Evolutionary conservation across 441 rosid genomes (phyloP), one percentile per base, ranked within the genome.

Genomic region (Populus hybrid): DNA sequence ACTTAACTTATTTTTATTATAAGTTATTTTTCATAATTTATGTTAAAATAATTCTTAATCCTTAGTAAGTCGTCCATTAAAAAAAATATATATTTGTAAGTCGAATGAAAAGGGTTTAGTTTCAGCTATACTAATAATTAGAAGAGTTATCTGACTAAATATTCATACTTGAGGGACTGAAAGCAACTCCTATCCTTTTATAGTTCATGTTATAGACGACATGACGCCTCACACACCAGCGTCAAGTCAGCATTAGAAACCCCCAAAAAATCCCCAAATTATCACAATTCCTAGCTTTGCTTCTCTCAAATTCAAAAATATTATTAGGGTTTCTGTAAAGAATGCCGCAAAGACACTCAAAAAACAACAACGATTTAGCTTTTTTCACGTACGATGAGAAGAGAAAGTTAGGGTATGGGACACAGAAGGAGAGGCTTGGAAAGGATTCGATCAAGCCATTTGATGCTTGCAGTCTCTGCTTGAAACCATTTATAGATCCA

Each of bases 371-470:
- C 70, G 98, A 94, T 79, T 86, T 92, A 77, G 95, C 98, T 10
- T 94, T 87, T 86, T 94, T 91, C 90, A 94, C 98, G 9, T 92
- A 94, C 87, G 96, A 92, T 70, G 97, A 94, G 95, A 94, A 94
- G 90, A 81, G 86, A 72, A 91, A 92, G 87, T 88, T 94, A 66
- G 96, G 97, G 10, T 94, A 92, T 40, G 97, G 97, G 24, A 94
- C 98, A 38, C 98, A 94, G 84, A 91, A 72, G 86, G 98, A 94
- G 91, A 77, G 98, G 78, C 91, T 94, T 6, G 97, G 98, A 9
- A 92, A 81, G 84, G 98, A 94, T 84, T 94, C 97, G 8, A 89
- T 92, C 50, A 94, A 92, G 81, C 98, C 97, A 24, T 92, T 92
- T 82, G 97, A 94, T 79, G 91, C 97, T 11, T 94, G 98, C 78